Evolutionary conservation across 108 stramenopile species (phyloP), one percentile per base, ranked within the genome.

Genomic region (Fragilaria radians): DNA sequence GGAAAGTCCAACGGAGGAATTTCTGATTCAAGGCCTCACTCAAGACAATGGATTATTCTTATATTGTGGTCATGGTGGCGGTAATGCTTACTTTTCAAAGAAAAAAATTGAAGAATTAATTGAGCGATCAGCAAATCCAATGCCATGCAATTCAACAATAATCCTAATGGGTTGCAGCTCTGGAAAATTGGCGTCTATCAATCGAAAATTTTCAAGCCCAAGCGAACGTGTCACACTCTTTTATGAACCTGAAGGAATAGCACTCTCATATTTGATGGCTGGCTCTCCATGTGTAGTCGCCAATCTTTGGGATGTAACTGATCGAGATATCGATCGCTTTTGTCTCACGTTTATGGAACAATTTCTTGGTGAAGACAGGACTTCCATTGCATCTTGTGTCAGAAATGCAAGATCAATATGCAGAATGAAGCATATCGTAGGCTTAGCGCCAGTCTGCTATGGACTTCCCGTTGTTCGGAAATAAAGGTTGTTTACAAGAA

Each of bases 251-350:
- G 89, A 91, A 56, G 96, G 98, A 7, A 86, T 94, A 59, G 94
- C 82, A n/a, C 57, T 94, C 26, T 79, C 88, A 17, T 96, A 99
- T 70, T 74, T 99, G 22, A 65, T 61, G 32, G 89, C 88, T 21
- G 96, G 98, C 2, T 76, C 91, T 36, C 95, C 95, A 0, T 95
- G 94, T 56, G 96, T 99, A 0, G 94, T 97, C 21, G 96, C 91
- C 18, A 99, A 99, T 72, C 67, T 99, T 19, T 99, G 98, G 98
- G 98, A 99, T 70, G 98, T 99, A 17, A 97, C 96, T 27, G 98
- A 99, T 65, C 73, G 83, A 57, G 98, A 99, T 63, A 97, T 99
- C 76, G 98, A 99, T 66, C 77, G 95, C 42, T 91, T 85, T 58
- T 79, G 77, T 60, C 61, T 83, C 17, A 61, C 70, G 7, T 63